Evolutionary conservation across 176 grass and related monocot genomes (phyloP).

Genomic region (Aegilops sharonensis): DNA sequence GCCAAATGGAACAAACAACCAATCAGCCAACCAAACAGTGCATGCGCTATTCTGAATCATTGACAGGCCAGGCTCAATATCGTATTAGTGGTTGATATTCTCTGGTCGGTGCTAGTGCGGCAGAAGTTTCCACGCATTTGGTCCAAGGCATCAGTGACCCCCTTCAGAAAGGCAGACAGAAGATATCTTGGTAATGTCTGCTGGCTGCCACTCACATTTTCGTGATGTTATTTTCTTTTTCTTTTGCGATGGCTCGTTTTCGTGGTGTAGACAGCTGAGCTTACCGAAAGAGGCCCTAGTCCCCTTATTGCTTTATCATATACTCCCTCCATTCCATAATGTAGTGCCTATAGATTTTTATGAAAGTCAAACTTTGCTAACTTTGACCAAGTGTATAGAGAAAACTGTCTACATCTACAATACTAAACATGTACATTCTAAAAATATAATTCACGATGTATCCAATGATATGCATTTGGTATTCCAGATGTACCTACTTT

Average conservation of each 20-base stretch:
- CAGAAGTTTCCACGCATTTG: constrained; percentile 40
- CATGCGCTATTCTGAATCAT: constrained; percentile 13
- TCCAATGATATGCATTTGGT: too few species aligned
- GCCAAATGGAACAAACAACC: constrained; percentile 21
- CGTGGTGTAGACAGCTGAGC: neutral
- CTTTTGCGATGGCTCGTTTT: neutral
- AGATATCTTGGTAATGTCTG: neutral
- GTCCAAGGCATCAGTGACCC: too few species aligned
- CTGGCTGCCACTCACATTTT: neutral
- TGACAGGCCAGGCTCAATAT: neutral
- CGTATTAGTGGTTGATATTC: constrained; percentile 27
- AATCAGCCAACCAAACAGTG: constrained; percentile 15
- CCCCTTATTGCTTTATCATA: neutral
- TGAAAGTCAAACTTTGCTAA: too few species aligned
- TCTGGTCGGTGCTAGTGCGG: constrained; percentile 34
- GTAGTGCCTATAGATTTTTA: too few species aligned
- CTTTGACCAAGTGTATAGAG: too few species aligned
- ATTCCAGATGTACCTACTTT: too few species aligned
- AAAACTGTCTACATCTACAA: too few species aligned
- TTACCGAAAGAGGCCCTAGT: neutral
- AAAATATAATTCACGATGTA: too few species aligned
- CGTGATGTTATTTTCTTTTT: neutral
- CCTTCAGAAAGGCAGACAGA: too few species aligned
- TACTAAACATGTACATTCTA: too few species aligned
- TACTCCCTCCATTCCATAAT: too few species aligned